phyloP scores from a whole-genome alignment of 2,329 filamentous ascomycete species.

The Domatiomyces globalis region DNA sequence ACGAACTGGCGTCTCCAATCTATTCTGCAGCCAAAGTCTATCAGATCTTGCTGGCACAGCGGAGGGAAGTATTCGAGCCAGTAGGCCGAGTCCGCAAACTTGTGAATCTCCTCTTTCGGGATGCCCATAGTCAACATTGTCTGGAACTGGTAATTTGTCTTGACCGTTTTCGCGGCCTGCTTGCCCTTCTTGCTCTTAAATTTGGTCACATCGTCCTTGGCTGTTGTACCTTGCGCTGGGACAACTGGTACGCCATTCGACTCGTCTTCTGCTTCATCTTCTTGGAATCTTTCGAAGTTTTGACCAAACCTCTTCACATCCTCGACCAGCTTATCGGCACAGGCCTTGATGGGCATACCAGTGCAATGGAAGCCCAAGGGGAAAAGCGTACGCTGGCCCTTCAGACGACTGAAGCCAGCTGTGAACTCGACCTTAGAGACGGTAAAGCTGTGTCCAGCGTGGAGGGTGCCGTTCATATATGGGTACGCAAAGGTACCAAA shows the following conservation, averaged over 20 bases:
- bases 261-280: constrained; percentile 39
- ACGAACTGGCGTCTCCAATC: constrained; percentile 90
- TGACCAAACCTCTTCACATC: constrained; percentile 82
- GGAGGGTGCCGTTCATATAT: constrained; percentile 78
- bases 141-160: constrained; percentile 91
- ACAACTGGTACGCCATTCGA: constrained; percentile 38
- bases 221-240: constrained; percentile 43
- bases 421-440: constrained; percentile 88
- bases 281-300: constrained; percentile 65
- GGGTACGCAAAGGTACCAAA: constrained; percentile 67
- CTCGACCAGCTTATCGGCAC: constrained; percentile 81
- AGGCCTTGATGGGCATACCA: constrained; percentile 96
- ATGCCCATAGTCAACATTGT: constrained; percentile 90
- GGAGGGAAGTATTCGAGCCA: constrained; percentile 89
- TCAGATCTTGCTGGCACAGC: constrained; percentile 64
- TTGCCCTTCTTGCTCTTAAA: constrained; percentile 90
- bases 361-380: constrained; percentile 93
- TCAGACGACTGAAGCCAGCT: constrained; percentile 74
- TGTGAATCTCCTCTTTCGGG: constrained; percentile 74
- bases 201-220: constrained; percentile 74
- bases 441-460: constrained; percentile 86
- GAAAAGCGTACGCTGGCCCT: constrained; percentile 74
- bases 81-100: constrained; percentile 78
- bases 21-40: constrained; percentile 69
- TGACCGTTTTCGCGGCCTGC: constrained; percentile 73